A percentile compares a stretch with the other conserved stretches of the same genome.
phyloP scores from a whole-genome alignment of 805 yeast species.

The Metschnikowia peoriensis region DNA sequence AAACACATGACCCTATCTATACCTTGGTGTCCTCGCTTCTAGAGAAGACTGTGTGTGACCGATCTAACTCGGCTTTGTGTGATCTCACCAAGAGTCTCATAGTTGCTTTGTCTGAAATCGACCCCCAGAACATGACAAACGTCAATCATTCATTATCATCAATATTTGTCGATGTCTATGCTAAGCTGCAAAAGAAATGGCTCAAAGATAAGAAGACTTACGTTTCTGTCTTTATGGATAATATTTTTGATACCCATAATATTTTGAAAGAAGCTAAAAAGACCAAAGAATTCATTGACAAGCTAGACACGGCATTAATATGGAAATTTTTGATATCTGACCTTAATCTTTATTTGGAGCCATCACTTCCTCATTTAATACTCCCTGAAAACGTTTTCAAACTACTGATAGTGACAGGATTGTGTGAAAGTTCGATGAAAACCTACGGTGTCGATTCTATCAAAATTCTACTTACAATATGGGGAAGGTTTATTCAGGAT shows the following conservation, averaged over 20 bases:
- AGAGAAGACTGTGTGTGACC: background rate
- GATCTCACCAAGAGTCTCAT: background rate
- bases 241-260: slow-evolving; percentile 11
- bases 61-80: background rate
- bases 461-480: slow-evolving; percentile 20
- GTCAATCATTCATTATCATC: slow-evolving; percentile 12
- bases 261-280: slow-evolving; percentile 14
- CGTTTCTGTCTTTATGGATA: slow-evolving; percentile 9
- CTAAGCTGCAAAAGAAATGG: slow-evolving; percentile 19
- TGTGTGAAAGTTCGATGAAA: slow-evolving; percentile 18
- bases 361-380: slow-evolving; percentile 22
- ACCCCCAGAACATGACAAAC: slow-evolving; percentile 15
- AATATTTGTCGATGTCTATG: slow-evolving; percentile 18
- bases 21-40: background rate
- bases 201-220: slow-evolving; percentile 10
- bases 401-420: slow-evolving; percentile 6
- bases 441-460: slow-evolving; percentile 24
- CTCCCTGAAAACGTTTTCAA: background rate
- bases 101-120: slow-evolving; percentile 11
- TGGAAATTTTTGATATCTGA: slow-evolving; percentile 33
- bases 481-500: slow-evolving; percentile 23
- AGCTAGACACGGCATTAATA: slow-evolving; percentile 21
- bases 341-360: slow-evolving; percentile 20
- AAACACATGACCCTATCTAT: slow-evolving; percentile 2
- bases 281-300: slow-evolving; percentile 17